Evolutionary conservation across 2,329 filamentous ascomycete genomes (phyloP), one percentile per base, ranked within the genome.

Genomic region (Colletotrichum eleusines): DNA sequence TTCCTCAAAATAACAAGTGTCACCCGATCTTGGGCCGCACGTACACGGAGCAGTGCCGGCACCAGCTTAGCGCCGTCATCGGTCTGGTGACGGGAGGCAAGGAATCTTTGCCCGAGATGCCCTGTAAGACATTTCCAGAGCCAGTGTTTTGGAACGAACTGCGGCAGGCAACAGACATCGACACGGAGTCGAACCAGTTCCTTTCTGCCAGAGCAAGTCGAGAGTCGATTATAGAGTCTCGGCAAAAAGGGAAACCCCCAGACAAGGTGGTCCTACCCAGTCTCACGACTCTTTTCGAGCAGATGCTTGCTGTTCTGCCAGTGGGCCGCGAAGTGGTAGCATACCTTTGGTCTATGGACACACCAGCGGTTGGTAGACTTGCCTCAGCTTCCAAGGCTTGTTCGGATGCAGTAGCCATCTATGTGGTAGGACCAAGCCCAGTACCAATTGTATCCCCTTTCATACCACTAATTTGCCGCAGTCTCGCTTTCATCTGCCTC

Each of bases 401-500:
- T 44, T 46, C 12, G 5, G 58, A 63, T 12, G 50, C 51, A 14
- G 64, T 63, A n/a, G 44, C 35, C 9, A 33, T 51, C 28, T 53
- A 54, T 18, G n/a, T 63, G n/a, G 69, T 69, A 48, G 33, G 58
- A 20, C 16, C 12, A 1, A 6, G 16, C 20, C 23, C 26, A 20
- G 26, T 26, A 35, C 42, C n/a, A 6, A 20, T 2, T 12, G 8
- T 20, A 16, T 18, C 12, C 31, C 31, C 40, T 44, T 48, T 26
- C 7, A 48, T 40, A 14, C 26, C n/a, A 26, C 53, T 71, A 4
- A 71, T 40, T n/a, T 53, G 18, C 23, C 23, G 14, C 40, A 71
- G 69, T 71, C 69, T 7, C 35, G 44, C 8, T 71, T 71, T 33
- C 44, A 71, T 26, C 38, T 71, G 5, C 64, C 51, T 7, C 26